phyloP scores from a whole-genome alignment of 169 alveolate genomes.

The Eimeria sp. region DNA sequence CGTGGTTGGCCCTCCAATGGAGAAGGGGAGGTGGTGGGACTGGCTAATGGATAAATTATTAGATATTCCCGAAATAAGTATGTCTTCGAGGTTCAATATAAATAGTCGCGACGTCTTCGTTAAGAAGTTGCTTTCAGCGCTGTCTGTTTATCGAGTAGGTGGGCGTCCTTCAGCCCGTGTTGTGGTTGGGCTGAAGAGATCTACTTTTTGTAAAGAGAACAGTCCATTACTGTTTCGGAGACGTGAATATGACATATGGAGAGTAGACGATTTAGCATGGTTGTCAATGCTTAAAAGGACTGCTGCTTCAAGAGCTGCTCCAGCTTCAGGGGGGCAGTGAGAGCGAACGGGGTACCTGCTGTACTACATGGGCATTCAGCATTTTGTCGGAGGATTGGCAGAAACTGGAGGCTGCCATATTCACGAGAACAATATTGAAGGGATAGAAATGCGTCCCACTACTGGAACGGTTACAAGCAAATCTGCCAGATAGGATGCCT shows the following conservation, averaged over 20 bases:
- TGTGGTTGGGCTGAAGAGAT: constrained; percentile 6
- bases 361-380: neutral
- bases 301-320: neutral
- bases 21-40: neutral
- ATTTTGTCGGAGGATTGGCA: neutral
- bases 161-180: constrained; percentile 13
- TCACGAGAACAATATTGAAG: neutral
- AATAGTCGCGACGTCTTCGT: neutral
- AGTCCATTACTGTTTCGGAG: neutral
- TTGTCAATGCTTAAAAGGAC: neutral
- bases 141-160: neutral
- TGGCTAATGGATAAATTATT: neutral
- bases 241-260: neutral
- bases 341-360: neutral
- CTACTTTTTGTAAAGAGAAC: neutral
- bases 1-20: constrained; percentile 44
- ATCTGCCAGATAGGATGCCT: neutral
- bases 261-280: neutral
- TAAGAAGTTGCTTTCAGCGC: neutral
- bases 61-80: neutral
- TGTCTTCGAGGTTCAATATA: neutral
- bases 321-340: neutral
- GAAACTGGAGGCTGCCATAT: neutral
- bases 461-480: neutral
- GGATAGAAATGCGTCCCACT: neutral